These are phyloP conservation scores for Rhizopogon vinicolor DNA, from an alignment of 768 basidiomycete genomes.

Conservation along the genomic window DNA sequence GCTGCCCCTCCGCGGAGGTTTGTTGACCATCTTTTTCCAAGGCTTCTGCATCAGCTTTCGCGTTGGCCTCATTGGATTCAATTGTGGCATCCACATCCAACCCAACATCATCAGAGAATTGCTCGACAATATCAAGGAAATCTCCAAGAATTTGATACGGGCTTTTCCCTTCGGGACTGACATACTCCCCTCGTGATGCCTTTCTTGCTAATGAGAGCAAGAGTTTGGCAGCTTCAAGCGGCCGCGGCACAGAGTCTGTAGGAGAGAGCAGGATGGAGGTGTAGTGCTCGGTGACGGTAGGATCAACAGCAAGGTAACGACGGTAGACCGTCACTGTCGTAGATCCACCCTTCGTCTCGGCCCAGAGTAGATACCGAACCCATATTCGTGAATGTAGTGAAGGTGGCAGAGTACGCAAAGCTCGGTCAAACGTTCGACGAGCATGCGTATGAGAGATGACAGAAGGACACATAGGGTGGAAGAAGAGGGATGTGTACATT, in stretches of 20 bases:
- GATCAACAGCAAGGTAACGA: constrained; percentile 82
- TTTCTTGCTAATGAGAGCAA: constrained; percentile 80
- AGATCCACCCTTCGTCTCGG: constrained; percentile 75
- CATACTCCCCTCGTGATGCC: constrained; percentile 78
- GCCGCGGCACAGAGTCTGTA: constrained; percentile 60
- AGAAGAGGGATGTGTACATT: constrained; percentile 86
- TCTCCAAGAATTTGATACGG: constrained; percentile 92
- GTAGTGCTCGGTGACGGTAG: constrained; percentile 76
- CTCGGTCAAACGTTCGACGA: constrained; percentile 90
- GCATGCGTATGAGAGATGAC: constrained; percentile 85
- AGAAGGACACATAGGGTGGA: constrained; percentile 86
- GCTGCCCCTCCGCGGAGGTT: constrained; percentile 51
- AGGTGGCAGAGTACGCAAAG: constrained; percentile 88
- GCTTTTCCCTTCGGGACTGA: constrained; percentile 88
- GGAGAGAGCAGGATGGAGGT: constrained; percentile 59
- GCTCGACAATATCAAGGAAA: constrained; percentile 89
- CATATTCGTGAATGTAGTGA: constrained; percentile 90
- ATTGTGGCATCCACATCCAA: constrained; percentile 75
- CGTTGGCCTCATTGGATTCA: constrained; percentile 46
- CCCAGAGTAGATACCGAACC: constrained; percentile 91
- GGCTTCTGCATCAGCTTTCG: constrained; percentile 43
- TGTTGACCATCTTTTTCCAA: constrained; percentile 22
- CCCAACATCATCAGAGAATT: constrained; percentile 89
- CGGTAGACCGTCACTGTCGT: constrained; percentile 82
- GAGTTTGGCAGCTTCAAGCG: constrained; percentile 92